phyloP scores from a whole-genome alignment of 2,329 filamentous ascomycete species.

The Endocalyx cinctus region DNA sequence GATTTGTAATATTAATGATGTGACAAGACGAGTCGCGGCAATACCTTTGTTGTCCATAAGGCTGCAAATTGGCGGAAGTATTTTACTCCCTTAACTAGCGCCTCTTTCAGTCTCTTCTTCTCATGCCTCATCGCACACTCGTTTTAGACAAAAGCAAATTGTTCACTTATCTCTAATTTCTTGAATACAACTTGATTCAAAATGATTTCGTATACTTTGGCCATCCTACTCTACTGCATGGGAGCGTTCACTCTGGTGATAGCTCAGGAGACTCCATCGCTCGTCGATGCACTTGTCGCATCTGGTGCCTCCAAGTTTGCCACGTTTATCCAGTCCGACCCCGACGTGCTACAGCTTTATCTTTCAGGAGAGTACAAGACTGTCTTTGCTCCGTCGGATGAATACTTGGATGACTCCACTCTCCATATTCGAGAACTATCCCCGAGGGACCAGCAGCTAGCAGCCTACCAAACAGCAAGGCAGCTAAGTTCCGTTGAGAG shows the following conservation, averaged over 20 bases:
- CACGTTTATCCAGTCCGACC: slow-evolving; percentile 14
- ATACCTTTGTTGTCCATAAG: too few species aligned
- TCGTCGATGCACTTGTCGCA: slow-evolving; percentile 15
- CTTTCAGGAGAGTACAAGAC: slow-evolving; percentile 14
- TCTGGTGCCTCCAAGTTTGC: slow-evolving; percentile 19
- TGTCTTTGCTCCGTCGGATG: slow-evolving; percentile 21
- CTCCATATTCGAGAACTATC: slow-evolving; percentile 3
- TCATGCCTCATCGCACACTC: too few species aligned
- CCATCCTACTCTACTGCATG: slow-evolving; percentile 2
- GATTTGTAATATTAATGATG: too few species aligned
- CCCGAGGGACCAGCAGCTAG: not conserved
- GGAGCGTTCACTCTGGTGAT: slow-evolving; percentile 2
- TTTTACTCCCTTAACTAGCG: too few species aligned
- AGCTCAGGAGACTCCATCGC: slow-evolving; percentile 2
- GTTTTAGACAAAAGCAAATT: too few species aligned
- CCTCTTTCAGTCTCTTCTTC: too few species aligned
- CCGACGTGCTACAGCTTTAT: slow-evolving; percentile 11
- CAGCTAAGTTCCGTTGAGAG: too few species aligned
- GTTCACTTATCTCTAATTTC: too few species aligned
- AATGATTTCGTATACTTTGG: slow-evolving; percentile 3
- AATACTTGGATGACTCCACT: slow-evolving; percentile 1
- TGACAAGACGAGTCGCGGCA: too few species aligned
- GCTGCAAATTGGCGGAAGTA: too few species aligned
- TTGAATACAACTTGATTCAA: too few species aligned
- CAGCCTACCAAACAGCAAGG: too few species aligned